A percentile compares a stretch with the other conserved stretches of the same genome.
Evolutionary conservation across 257 asterid species (phyloP).

Genomic region (Ajuga chamaepitys): DNA sequence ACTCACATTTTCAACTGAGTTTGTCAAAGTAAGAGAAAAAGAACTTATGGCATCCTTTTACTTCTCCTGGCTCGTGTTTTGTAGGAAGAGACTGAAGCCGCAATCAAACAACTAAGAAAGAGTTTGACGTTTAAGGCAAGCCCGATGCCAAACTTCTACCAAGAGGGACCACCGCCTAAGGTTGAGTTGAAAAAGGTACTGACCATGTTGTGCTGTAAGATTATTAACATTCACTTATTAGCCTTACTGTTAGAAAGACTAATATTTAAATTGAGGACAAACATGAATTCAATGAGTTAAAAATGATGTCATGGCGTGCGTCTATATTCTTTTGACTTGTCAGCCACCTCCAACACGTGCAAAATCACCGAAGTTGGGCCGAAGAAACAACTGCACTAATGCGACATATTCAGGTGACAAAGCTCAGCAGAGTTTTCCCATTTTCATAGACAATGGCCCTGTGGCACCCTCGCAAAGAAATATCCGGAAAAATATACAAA

Average conservation of each 20-base stretch:
- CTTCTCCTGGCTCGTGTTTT: background rate
- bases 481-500: constrained; percentile 17
- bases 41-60: background rate
- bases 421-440: constrained; percentile 29
- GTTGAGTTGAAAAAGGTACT: constrained; percentile 67
- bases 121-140: constrained; percentile 63
- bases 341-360: constrained; percentile 79
- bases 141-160: constrained; percentile 89
- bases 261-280: background rate
- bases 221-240: background rate
- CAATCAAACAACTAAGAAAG: constrained; percentile 67
- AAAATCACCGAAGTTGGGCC: constrained; percentile 70
- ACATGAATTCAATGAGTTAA: background rate
- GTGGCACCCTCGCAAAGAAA: constrained; percentile 26
- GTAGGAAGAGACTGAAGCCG: constrained; percentile 65
- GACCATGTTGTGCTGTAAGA: background rate
- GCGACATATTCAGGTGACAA: constrained; percentile 28
- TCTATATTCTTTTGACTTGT: constrained; percentile 14
- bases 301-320: background rate
- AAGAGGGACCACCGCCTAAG: constrained; percentile 77
- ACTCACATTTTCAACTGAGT: background rate
- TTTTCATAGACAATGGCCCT: constrained; percentile 26
- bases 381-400: constrained; percentile 44
- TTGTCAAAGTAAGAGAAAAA: background rate
- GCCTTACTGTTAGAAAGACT: background rate